Conservation (phyloP, 2,329 filamentous ascomycete genomes). For the Botrytis fragariae region DNA sequence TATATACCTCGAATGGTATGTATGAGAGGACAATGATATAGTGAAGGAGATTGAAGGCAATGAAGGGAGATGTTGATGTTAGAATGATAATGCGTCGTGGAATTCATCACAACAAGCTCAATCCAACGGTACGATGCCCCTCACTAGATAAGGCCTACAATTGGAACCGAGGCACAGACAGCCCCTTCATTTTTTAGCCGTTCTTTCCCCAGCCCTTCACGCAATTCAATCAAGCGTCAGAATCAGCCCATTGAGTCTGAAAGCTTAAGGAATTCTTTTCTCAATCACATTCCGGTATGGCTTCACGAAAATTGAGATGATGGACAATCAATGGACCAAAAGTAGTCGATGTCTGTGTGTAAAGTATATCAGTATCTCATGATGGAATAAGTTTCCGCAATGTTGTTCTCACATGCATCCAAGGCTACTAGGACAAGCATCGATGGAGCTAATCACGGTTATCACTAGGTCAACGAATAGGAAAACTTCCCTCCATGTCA, state of each 20-base stretch:
- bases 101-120: neutral
- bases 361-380: neutral
- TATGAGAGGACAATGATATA: neutral
- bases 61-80: neutral
- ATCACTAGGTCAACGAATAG: conserved; percentile 15
- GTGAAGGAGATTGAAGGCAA: neutral
- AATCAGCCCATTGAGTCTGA: neutral
- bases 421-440: neutral
- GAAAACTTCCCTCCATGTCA: neutral
- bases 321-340: neutral
- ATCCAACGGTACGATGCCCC: neutral
- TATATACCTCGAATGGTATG: neutral
- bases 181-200: neutral
- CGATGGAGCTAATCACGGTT: neutral
- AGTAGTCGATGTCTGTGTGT: neutral
- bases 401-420: neutral
- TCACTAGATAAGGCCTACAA: neutral
- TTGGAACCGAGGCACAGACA: neutral
- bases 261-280: neutral
- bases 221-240: neutral
- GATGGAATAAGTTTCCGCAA: neutral
- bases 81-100: neutral
- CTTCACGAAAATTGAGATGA: neutral
- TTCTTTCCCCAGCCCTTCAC: neutral
- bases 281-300: neutral